phyloP scores from a whole-genome alignment of 2,329 filamentous ascomycete species.

The Hortaea werneckii region DNA sequence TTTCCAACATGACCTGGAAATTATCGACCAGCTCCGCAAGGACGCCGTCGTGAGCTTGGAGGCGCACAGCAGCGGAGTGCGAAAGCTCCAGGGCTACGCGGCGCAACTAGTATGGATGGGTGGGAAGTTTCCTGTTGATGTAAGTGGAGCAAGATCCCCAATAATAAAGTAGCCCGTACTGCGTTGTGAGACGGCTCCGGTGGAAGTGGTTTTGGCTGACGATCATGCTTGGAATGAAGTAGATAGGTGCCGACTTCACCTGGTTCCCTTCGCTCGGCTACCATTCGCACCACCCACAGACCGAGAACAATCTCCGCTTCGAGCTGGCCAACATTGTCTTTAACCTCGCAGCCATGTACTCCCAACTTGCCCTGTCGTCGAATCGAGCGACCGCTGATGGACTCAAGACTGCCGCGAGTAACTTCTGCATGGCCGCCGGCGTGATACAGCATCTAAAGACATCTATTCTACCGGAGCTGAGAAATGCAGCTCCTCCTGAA shows the following conservation, averaged over 20 bases:
- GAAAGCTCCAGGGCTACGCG: conserved; percentile 81
- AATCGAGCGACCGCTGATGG: conserved; percentile 72
- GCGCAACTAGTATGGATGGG: conserved; percentile 88
- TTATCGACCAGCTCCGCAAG: conserved; percentile 70
- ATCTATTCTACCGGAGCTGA: conserved; percentile 69
- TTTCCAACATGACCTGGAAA: conserved; percentile 80
- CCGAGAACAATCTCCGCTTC: conserved; percentile 57
- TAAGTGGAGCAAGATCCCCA: no score
- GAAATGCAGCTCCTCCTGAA: conserved; percentile 67
- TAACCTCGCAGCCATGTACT: conserved; percentile 89
- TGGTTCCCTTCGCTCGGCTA: conserved; percentile 95
- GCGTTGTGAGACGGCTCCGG: background rate
- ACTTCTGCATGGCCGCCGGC: conserved; percentile 80
- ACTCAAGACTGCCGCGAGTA: conserved; percentile 77
- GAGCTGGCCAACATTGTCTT: conserved; percentile 88
- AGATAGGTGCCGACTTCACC: conserved; percentile 89
- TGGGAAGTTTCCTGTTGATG: conserved; percentile 93
- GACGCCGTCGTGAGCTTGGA: conserved; percentile 87
- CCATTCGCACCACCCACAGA: conserved; percentile 17
- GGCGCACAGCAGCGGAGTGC: conserved; percentile 74
- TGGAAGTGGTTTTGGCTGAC: conserved; percentile 1
- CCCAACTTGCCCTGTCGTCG: conserved; percentile 73
- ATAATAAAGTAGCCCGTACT: no score
- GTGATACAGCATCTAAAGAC: conserved; percentile 70
- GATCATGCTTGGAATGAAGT: background rate